phyloP scores from a whole-genome alignment of 2,329 filamentous ascomycete species.

The Diaporthe sp. region DNA sequence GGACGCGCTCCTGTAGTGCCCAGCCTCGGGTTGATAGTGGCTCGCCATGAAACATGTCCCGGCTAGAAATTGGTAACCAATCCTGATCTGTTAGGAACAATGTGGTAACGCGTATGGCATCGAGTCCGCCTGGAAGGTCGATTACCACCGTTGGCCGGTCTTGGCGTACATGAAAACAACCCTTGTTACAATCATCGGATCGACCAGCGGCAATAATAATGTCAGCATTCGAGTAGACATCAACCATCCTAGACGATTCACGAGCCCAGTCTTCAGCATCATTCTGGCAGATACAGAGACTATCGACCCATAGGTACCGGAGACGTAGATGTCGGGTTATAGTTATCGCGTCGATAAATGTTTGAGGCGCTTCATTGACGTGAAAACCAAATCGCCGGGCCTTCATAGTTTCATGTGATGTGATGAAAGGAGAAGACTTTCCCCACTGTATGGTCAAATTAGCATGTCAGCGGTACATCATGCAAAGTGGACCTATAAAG shows the following conservation, averaged over 20 bases:
- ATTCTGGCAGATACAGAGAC: background rate
- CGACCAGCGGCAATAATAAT: background rate
- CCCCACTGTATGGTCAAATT: background rate
- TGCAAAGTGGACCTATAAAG: background rate
- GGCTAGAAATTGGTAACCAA: rapidly evolving
- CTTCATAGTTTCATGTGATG: background rate
- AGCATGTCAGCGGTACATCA: background rate
- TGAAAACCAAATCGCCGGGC: background rate
- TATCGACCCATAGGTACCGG: background rate
- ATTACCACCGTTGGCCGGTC: background rate
- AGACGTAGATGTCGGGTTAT: background rate
- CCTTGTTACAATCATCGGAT: background rate
- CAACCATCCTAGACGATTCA: background rate
- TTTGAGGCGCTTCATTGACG: background rate
- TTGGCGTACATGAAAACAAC: background rate
- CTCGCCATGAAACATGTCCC: background rate
- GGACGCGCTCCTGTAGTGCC: background rate
- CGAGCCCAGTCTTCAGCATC: background rate
- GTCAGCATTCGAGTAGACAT: background rate
- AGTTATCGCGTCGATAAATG: background rate
- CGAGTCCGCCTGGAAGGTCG: background rate
- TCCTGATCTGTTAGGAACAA: background rate
- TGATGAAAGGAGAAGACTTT: background rate
- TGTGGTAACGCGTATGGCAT: background rate
- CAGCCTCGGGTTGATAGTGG: background rate